Evolutionary conservation across 768 basidiomycete species (phyloP).

Genomic region (Flagelloscypha sp.): DNA sequence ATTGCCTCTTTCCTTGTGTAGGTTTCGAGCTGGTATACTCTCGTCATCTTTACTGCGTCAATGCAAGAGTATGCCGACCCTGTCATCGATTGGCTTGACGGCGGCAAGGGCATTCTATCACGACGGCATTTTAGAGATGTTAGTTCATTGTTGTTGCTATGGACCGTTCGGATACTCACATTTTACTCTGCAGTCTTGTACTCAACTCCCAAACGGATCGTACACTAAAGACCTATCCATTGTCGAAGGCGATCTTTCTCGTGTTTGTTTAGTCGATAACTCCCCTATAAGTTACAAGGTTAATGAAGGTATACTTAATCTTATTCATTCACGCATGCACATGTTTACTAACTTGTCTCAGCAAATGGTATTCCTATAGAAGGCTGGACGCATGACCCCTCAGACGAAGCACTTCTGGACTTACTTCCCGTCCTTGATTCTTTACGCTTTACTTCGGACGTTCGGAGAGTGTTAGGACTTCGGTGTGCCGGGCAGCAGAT

Average conservation of each 20-base stretch:
- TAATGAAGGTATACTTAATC: constrained; percentile 69
- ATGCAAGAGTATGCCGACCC: constrained; percentile 99
- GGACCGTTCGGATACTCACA: constrained; percentile 3
- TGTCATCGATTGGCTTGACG: constrained; percentile 98
- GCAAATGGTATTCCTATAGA: constrained; percentile 99
- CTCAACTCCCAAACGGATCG: constrained; percentile 82
- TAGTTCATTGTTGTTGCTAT: constrained; percentile 23
- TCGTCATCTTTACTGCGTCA: constrained; percentile 97
- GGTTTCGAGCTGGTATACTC: constrained; percentile 98
- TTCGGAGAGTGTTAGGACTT: constrained; percentile 80
- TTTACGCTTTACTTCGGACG: constrained; percentile 91
- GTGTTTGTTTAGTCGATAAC: constrained; percentile 94
- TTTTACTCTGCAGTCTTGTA: constrained; percentile 63
- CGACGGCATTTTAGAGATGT: constrained; percentile 91
- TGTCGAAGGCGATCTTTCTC: constrained; percentile 83
- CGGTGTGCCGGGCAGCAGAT: constrained; percentile 32
- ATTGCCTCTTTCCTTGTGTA: constrained; percentile 24
- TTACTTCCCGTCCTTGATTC: constrained; percentile 93
- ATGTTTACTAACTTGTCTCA: constrained; percentile 22
- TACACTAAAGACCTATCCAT: constrained; percentile 91
- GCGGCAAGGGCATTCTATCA: constrained; percentile 81
- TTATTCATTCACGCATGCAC: constrained; percentile 3
- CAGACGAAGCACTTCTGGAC: constrained; percentile 94
- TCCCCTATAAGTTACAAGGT: constrained; percentile 87
- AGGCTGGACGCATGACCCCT: constrained; percentile 97